Evolutionary conservation across 257 asterid genomes (phyloP), one percentile per base, ranked within the genome.

Genomic region (Oldenlandia corymbosa): DNA sequence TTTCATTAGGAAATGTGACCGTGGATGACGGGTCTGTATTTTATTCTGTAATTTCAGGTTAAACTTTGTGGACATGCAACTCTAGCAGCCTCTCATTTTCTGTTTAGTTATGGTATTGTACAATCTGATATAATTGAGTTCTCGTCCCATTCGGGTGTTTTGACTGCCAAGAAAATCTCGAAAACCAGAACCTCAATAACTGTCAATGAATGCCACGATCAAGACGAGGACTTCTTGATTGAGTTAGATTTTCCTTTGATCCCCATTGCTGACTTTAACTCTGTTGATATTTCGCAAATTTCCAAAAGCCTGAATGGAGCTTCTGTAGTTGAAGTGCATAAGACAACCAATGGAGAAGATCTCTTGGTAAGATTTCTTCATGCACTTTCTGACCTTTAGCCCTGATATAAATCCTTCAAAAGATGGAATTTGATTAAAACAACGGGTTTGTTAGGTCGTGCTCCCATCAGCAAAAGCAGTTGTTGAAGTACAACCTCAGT

Each of bases 11-110:
- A n/a, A n/a, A n/a, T n/a, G n/a, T n/a, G n/a, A 34, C 9, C 39
- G 9, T 34, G 39, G 39, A 34, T 34, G 39, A 3, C 39, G 39
- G 39, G 39, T 52, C 17, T 27, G 10, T 28, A 0, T 54, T n/a
- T 1, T 30, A 4, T 55, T 30, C 30, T 57, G n/a, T n/a, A n/a
- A n/a, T 32, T 75, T 68, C 83, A 85, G 99, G 88, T 90, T 21
- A 32, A 80, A 17, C 83, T 93, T 23, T 87, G 99, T 68, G 99
- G 99, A 7, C 99, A 93, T 78, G 97, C 91, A 64, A 87, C 99
- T 26, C 62, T 93, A 68, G 99, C 96, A 42, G 91, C 95, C 13
- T 68, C 95, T 20, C 84, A 93, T 69, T 76, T 78, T 70, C 90
- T 87, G 62, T 93, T 93, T 64, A 11, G 76, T 0, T 57, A 66